These are phyloP conservation scores for Fusarium torulosum DNA, from an alignment of 2,329 filamentous ascomycete species.

Conservation along the genomic window DNA sequence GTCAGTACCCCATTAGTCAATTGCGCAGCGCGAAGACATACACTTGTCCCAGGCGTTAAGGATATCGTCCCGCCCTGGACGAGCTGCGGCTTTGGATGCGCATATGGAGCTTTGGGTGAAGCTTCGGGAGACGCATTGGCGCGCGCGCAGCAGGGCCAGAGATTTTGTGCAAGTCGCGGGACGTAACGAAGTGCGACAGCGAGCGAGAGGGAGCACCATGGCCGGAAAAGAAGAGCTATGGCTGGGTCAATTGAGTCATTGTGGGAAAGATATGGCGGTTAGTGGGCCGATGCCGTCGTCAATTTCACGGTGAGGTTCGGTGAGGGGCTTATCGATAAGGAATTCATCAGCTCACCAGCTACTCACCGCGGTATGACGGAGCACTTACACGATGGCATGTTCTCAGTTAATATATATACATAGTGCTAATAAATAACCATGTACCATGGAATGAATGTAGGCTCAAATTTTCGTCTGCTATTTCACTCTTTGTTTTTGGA, in stretches of 20 bases:
- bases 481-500: no score
- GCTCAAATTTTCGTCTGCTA: no score
- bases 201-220: slow-evolving; percentile 47
- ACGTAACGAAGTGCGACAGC: slow-evolving; percentile 43
- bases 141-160: slow-evolving; percentile 19
- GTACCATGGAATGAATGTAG: no score
- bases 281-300: slow-evolving; percentile 38
- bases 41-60: slow-evolving; percentile 51
- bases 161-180: slow-evolving; percentile 11
- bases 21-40: slow-evolving; percentile 20
- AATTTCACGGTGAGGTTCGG: slow-evolving; percentile 34
- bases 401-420: neutral
- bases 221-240: slow-evolving; percentile 5
- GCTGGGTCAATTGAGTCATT: slow-evolving; percentile 42
- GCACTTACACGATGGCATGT: neutral
- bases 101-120: slow-evolving; percentile 42
- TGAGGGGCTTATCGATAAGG: slow-evolving; percentile 30
- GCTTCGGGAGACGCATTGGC: slow-evolving; percentile 37
- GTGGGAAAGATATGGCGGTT: slow-evolving; percentile 19
- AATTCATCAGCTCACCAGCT: neutral
- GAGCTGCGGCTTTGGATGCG: slow-evolving; percentile 14
- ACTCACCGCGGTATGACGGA: neutral
- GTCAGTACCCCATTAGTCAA: neutral
- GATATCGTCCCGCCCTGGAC: slow-evolving; percentile 41
- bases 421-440: neutral